Conservation (phyloP, 75 land plant genomes). For the Adiantum capillusveneris region DNA sequence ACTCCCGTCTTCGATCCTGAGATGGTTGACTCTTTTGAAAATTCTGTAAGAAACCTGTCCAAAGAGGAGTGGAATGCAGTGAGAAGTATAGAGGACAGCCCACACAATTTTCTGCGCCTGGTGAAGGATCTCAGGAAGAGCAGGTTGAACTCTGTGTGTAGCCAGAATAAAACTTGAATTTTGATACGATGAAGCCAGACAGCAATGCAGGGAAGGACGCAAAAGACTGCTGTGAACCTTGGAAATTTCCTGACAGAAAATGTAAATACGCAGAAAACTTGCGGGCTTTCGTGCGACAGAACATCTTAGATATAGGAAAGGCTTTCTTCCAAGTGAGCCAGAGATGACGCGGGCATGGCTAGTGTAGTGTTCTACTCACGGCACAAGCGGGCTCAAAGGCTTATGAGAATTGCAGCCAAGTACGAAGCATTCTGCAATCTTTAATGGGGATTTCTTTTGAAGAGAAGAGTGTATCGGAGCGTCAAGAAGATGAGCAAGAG, state of each 20-base stretch:
- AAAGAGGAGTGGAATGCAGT: conserved; percentile 7
- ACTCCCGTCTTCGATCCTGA: background rate
- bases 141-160: background rate
- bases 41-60: background rate
- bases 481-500: background rate
- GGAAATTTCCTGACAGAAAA: background rate
- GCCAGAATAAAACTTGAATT: background rate
- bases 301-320: background rate
- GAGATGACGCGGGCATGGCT: background rate
- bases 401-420: background rate
- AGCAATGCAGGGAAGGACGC: background rate
- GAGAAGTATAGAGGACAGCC: conserved; percentile 1
- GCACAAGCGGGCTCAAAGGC: background rate
- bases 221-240: background rate
- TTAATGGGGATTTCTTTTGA: background rate
- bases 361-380: conserved; percentile 1
- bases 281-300: background rate
- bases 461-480: conserved; percentile 1
- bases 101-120: background rate
- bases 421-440: background rate
- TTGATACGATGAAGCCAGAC: background rate
- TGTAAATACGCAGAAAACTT: background rate
- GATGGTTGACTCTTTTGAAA: background rate
- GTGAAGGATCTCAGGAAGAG: background rate
- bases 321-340: background rate